Evolutionary conservation across 2,329 filamentous ascomycete genomes (phyloP), one percentile per base, ranked within the genome.

Genomic region (Aureobasidium zeae): DNA sequence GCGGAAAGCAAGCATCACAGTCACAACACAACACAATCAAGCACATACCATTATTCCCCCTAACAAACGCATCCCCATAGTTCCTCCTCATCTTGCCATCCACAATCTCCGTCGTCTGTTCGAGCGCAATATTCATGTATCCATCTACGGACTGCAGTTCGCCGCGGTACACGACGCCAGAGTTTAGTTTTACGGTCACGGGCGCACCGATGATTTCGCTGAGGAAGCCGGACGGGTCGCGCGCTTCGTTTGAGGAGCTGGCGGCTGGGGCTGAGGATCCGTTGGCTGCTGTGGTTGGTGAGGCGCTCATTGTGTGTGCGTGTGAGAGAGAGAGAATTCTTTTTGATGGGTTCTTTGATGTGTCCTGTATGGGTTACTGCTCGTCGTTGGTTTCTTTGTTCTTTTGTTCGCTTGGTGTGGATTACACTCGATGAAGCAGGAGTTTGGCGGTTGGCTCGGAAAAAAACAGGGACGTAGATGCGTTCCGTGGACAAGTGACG

Each of bases 61-160:
- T 77, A 46, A 96, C 84, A 63, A 96, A 96, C 4, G 89, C 86
- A 70, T 96, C 89, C 6, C 89, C 89, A 61, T 94, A 95, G 44
- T 77, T 83, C 56, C 85, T 76, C 56, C 83, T 76, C 65, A 89
- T 78, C 51, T 79, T 76, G 30, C 88, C 89, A 58, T 94, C 83
- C 53, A 95, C 83, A 55, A 81, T 87, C 67, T 98, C 91, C 52
- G 86, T 81, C 15, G 87, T 94, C 68, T 94, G 91, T 65, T 98
- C 91, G 21, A 98, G 76, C 10, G 91, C 89, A 62, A 98, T 95
- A 68, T 98, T 98, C 91, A 98, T 98, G 68, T 96, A 98, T 41
- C 91, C 91, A 64, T 98, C 91, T 37, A 98, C 89, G 1, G 88
- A 94, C 63, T 96, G 88, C 26, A 96, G 75, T 62, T 95, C 87